Conservation (phyloP, 2,329 filamentous ascomycete species). For the Rugonectria rugulosa region DNA sequence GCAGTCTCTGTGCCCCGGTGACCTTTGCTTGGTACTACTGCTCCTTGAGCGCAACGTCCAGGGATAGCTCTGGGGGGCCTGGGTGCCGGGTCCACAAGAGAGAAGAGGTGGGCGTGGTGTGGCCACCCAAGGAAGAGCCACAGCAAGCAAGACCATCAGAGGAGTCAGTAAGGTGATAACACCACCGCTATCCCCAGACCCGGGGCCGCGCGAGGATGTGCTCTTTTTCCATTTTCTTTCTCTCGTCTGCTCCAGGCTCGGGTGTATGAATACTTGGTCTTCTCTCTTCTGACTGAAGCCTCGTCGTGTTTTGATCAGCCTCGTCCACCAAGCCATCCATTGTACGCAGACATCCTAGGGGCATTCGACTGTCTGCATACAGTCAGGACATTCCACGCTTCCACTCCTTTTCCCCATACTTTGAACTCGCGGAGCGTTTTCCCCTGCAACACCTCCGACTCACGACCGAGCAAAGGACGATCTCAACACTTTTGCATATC, state of each 20-base stretch:
- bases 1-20: conserved; percentile 3
- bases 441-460: conserved; percentile 2
- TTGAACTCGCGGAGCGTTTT: conserved; percentile 12
- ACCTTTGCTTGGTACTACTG: background rate
- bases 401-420: conserved; percentile 13
- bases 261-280: conserved; percentile 18
- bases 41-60: conserved; percentile 2
- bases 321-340: background rate
- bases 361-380: conserved; percentile 1
- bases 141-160: conserved; percentile 25
- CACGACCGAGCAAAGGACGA: conserved; percentile 12
- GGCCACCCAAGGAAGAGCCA: conserved; percentile 34
- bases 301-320: conserved; percentile 3
- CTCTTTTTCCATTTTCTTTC: conserved; percentile 28
- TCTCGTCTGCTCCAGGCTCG: conserved; percentile 25
- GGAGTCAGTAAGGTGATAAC: conserved; percentile 39
- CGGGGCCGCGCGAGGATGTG: conserved; percentile 24
- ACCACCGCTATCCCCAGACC: conserved; percentile 40
- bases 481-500: conserved; percentile 2
- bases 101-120: conserved; percentile 38
- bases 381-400: conserved; percentile 13
- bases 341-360: conserved; percentile 1
- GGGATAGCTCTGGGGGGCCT: conserved; percentile 17
- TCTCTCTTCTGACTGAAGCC: conserved; percentile 4
- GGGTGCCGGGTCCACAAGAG: conserved; percentile 11